A percentile compares a stretch with the other conserved stretches of the same genome.
Conservation (phyloP, 768 basidiomycete genomes). For the Dioszegia aurantiaca region DNA sequence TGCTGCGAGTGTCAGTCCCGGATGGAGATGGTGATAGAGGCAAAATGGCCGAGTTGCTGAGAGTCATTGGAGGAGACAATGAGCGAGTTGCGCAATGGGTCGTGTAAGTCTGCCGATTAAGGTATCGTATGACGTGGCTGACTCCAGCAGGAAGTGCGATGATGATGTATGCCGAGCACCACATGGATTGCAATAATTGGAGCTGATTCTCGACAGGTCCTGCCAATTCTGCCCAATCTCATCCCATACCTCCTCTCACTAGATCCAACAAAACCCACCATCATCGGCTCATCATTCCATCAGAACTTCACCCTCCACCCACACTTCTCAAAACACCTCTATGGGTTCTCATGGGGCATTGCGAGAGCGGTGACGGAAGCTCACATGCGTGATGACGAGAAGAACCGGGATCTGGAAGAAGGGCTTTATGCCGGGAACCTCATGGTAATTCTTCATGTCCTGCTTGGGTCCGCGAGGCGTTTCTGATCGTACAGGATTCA, state of each 20-base stretch:
- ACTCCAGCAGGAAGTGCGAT: constrained; percentile 22
- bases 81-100: constrained; percentile 37
- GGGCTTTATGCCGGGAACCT: background rate
- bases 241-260: constrained; percentile 23
- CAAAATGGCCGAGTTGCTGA: constrained; percentile 38
- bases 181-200: constrained; percentile 4
- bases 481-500: background rate
- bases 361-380: constrained; percentile 12
- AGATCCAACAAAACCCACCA: constrained; percentile 29
- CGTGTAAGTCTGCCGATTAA: constrained; percentile 15
- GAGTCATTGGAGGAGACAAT: constrained; percentile 24
- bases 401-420: constrained; percentile 1
- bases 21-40: constrained; percentile 32
- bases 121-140: background rate
- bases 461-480: background rate
- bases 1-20: constrained; percentile 30
- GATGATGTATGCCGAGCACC: constrained; percentile 26
- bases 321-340: constrained; percentile 38
- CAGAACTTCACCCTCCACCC: constrained; percentile 19
- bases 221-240: constrained; percentile 39
- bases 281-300: constrained; percentile 32
- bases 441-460: constrained; percentile 4
- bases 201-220: constrained; percentile 17
- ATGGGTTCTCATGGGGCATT: constrained; percentile 41
- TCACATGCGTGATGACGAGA: constrained; percentile 2